Conservation (phyloP, 306 rosid genomes). For the Aeschynomene evenia region DNA sequence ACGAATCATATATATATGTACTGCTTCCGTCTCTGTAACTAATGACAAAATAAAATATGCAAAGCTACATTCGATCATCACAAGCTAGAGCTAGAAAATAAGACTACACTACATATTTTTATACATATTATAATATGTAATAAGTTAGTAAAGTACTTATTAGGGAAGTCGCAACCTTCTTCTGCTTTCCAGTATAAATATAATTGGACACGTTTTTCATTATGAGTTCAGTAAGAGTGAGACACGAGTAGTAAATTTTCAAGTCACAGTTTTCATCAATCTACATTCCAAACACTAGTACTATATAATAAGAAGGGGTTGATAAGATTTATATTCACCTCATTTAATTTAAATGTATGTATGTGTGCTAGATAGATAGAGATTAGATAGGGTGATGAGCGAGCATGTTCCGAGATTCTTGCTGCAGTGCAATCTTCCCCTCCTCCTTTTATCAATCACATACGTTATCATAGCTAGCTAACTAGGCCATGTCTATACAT, state of each 20-base stretch:
- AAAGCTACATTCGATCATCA: background rate
- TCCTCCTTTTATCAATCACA: background rate
- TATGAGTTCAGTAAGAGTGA: background rate
- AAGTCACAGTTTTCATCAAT: background rate
- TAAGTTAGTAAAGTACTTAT: background rate
- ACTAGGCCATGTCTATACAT: background rate
- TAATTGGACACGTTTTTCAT: background rate
- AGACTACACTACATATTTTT: too few relatives aligned
- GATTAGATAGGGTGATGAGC: background rate
- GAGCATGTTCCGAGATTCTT: constrained; percentile 18
- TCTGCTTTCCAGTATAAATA: background rate
- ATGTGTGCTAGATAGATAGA: too few relatives aligned
- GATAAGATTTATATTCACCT: too few relatives aligned
- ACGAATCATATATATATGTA: too few relatives aligned
- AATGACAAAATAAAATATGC: constrained; percentile 2
- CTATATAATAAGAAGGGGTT: constrained; percentile 3
- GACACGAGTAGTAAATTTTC: constrained; percentile 21
- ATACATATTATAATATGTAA: background rate
- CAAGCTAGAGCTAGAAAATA: background rate
- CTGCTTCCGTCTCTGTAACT: constrained; percentile 1
- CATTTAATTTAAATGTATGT: too few relatives aligned
- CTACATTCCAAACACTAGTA: constrained; percentile 9
- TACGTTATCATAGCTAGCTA: background rate
- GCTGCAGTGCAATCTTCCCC: background rate
- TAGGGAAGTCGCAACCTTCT: background rate